Percentiles rank a stretch among this genome's conserved stretches.
Evolutionary conservation across 768 basidiomycete species (phyloP).

Genomic region (Tubosaeta sp.): DNA sequence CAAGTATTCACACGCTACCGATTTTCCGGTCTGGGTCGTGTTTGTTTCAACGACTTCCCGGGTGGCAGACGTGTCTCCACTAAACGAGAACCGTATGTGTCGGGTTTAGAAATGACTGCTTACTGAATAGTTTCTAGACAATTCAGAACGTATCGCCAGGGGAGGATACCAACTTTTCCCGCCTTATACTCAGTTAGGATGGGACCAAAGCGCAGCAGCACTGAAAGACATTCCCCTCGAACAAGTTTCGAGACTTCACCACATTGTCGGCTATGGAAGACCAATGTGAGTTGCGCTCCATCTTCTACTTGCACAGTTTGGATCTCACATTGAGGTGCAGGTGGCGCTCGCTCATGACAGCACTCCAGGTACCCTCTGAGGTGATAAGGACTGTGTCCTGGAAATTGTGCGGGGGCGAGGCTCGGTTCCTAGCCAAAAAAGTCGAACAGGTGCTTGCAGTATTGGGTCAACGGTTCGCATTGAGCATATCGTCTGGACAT

Average conservation of each 20-base stretch:
- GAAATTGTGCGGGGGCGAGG: neutral
- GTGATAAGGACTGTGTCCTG: neutral
- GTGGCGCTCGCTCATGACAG: neutral
- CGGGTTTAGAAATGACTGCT: neutral
- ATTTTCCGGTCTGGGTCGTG: conserved; percentile 11
- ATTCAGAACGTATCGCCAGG: conserved; percentile 1
- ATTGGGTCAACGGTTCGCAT: neutral
- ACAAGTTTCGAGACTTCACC: neutral
- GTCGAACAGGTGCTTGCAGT: neutral
- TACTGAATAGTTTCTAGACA: neutral
- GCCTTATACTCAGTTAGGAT: neutral
- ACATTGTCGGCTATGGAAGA: neutral
- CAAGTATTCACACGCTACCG: conserved; percentile 3
- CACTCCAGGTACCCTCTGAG: neutral
- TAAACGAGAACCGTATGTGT: neutral
- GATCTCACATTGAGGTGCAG: neutral
- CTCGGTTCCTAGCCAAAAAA: neutral
- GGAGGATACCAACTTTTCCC: neutral
- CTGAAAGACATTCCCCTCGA: neutral
- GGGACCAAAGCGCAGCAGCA: neutral
- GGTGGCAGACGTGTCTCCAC: conserved; percentile 4
- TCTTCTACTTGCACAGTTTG: neutral
- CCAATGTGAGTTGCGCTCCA: neutral
- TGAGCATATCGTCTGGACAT: neutral
- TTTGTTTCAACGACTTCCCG: conserved; percentile 15